Conservation (phyloP, 176 grass and related monocot species). For the Alloteropsis semialata region DNA sequence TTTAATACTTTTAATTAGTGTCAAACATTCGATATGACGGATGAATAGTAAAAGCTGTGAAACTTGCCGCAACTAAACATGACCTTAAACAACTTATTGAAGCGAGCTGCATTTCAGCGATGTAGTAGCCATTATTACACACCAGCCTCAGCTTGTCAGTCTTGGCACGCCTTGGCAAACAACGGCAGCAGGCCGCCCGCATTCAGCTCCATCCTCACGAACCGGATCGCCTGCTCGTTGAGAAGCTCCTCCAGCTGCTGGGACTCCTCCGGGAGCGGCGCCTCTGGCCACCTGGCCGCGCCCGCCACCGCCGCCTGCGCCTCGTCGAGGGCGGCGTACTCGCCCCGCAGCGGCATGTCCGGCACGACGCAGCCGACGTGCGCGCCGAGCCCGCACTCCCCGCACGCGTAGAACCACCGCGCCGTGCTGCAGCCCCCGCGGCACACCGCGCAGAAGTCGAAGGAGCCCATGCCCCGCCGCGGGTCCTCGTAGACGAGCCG, state of each 20-base stretch:
- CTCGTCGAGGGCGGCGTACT: not conserved
- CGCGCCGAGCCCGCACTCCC: constrained; percentile 17
- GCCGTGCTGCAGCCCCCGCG: not conserved
- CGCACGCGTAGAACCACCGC: constrained; percentile 33
- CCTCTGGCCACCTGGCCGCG: not conserved
- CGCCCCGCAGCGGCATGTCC: not conserved
- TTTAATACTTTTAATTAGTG: too few relatives aligned
- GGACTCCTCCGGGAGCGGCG: not conserved
- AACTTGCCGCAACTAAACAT: too few relatives aligned
- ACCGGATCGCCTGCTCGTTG: not conserved
- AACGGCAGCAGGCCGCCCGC: not conserved
- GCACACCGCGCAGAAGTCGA: not conserved
- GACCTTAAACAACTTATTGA: too few relatives aligned
- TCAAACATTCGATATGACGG: too few relatives aligned
- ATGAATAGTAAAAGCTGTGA: too few relatives aligned
- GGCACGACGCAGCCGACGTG: constrained; percentile 26
- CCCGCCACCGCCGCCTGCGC: not conserved
- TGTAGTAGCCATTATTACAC: too few relatives aligned
- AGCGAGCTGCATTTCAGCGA: too few relatives aligned
- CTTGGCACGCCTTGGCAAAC: not conserved
- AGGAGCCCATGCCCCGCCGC: not conserved
- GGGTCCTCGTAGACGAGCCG: not conserved
- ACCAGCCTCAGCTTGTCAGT: not conserved
- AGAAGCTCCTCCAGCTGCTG: not conserved
- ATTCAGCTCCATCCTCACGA: not conserved